Base-by-base conservation (phyloP, 805 yeast species). In the Lipomyces spencermartinsiae region DNA sequence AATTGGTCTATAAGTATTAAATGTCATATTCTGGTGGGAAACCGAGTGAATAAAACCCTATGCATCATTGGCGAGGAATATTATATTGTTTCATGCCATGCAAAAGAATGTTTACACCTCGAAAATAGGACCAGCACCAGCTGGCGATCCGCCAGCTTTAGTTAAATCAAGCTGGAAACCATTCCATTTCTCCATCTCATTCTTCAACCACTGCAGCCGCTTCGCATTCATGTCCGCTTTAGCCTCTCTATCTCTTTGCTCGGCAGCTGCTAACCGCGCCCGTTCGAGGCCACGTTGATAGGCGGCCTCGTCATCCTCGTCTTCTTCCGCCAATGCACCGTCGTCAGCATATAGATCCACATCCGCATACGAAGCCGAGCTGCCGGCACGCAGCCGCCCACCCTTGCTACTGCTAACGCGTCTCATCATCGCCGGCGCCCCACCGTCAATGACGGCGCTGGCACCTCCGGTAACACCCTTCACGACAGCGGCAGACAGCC, bases 401-500 rank as follows among this genome's bases (percentile, higher is more conserved):
- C 12, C 19, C 51, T 33, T 25, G 37, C 7, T 22, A 43, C 59
- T 46, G 49, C 55, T 55, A 22, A 33, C 60, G 16, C 58, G 60
- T n/a, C 59, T 61, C 37, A 61, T 58, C 49, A 46, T 59, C 14
- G 62, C 14, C 5, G 58, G 58, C 8, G 54, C 68, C 2, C 58
- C 66, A n/a, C 61, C 67, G 29, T 61, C 55, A 35, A 69, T 68
- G 25, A 66, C 68, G 14, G 68, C 72, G 53, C 58, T 67, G 39
- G 72, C 71, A 29, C 72, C 57, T 8, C 72, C 71, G 2, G 72
- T 63, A 2, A 69, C 71, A 22, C 70, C 71, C 43, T 66, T 69
- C 51, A 69, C 71, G 4, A 68, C 72, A 9, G 72, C 72, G 2
- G 72, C 71, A 7, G 71, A 68, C 1, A 68, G 35, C 2, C 71